Base-by-base conservation (phyloP, 2,329 filamentous ascomycete species). In the Aureobasidium sp. region DNA sequence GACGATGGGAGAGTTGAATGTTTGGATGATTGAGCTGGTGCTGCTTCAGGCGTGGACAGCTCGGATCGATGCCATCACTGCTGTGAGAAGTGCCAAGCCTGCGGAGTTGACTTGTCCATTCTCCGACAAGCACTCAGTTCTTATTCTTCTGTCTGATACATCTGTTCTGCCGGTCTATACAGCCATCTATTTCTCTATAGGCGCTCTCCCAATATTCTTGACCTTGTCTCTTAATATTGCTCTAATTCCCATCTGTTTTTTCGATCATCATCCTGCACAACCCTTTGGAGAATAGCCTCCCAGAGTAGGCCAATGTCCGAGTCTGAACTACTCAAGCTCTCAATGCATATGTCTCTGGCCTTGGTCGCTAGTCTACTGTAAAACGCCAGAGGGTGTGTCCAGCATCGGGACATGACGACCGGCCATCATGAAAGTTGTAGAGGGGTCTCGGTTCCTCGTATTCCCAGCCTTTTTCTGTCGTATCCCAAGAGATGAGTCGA, bases 21-120 rank as follows among this genome's bases (percentile, higher is more conserved):
- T 48, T 37, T 39, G 55, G 41, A 2, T 57, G 53, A 57, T 48
- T 27, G 31, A 47, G 55, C 45, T 48, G 55, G 20, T 48, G 45
- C 20, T 48, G 45, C 45, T 29, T 15, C 25, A 22, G 51, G 29
- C 34, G 37, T n/a, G 25, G 51, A 39, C 17, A 44, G 25, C 20
- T 27, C 41, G 22, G 11, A 11, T 45, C 53, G 27, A 57, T 45
- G 53, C 53, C 53, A 45, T 48, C 55, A 48, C 37, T 47, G 41
- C 53, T 47, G 31, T 8, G 1, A 37, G n/a, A 17, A 11, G 14
- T 20, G 53, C 53, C 53, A 57, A 57, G 55, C 55, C 52, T 55
- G 51, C 51, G 51, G 36, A 53, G 22, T 53, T 53, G 34, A 45
- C 51, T 27, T 22, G 20, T 12, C 15, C 31, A 20, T 57, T 42